phyloP scores from a whole-genome alignment of 371 early-diverging fungal species.

The Mycotypha africana region DNA sequence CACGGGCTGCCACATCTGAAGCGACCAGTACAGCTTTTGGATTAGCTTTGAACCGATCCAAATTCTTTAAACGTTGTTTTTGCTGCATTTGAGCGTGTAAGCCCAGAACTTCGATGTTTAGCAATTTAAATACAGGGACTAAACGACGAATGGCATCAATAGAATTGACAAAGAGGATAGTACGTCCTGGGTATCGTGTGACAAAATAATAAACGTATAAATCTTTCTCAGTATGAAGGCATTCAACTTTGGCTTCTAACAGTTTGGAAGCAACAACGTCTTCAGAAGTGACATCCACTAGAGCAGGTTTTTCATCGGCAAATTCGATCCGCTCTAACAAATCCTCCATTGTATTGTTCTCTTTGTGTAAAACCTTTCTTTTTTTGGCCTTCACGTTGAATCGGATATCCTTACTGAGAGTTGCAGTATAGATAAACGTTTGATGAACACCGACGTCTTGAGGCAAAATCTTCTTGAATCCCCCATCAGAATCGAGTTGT shows the following conservation, averaged over 20 bases:
- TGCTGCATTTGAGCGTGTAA: constrained; percentile 96
- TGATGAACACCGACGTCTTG: constrained; percentile 53
- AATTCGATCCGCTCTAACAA: constrained; percentile 72
- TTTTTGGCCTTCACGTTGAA: constrained; percentile 47
- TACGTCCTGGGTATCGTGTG: constrained; percentile 81
- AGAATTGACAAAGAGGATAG: constrained; percentile 92
- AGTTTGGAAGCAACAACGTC: constrained; percentile 62
- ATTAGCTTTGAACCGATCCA: constrained; percentile 80
- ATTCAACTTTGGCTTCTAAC: constrained; percentile 80
- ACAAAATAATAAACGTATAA: constrained; percentile 83
- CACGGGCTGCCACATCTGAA: constrained; percentile 93
- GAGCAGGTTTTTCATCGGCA: constrained; percentile 59
- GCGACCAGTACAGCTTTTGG: constrained; percentile 73
- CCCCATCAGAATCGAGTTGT: constrained; percentile 13
- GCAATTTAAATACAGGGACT: constrained; percentile 71
- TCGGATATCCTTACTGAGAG: constrained; percentile 70
- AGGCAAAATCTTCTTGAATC: constrained; percentile 5
- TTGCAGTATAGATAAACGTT: constrained; percentile 96
- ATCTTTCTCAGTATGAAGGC: constrained; percentile 84
- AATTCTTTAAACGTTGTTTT: constrained; percentile 85
- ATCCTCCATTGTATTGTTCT: constrained; percentile 37
- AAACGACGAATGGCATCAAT: constrained; percentile 88
- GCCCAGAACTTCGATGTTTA: constrained; percentile 63
- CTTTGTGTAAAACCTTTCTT: constrained; percentile 23
- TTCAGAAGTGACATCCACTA: constrained; percentile 67